Conservation (phyloP, 106 monocot genomes). For the Amphibolis antarctica region DNA sequence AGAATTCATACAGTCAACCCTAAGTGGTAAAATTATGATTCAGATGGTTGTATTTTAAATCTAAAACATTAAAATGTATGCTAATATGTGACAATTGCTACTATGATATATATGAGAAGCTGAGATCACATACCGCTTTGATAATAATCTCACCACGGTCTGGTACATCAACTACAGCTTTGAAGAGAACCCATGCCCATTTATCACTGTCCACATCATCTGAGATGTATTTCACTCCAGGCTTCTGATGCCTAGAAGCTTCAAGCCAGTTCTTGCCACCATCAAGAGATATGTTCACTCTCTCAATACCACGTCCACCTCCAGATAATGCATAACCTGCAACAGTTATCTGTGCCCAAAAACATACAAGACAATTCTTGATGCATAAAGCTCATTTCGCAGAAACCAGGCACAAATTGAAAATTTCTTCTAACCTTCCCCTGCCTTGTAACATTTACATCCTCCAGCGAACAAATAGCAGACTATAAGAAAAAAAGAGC, state of each 20-base stretch:
- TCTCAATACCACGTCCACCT: slow-evolving; percentile 90
- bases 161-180: slow-evolving; percentile 12
- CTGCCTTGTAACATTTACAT: slow-evolving; percentile 36
- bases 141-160: slow-evolving; percentile 4
- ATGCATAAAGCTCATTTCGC: background rate
- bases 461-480: slow-evolving; percentile 89
- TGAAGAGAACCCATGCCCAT: slow-evolving; percentile 28
- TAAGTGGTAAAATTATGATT: too few species aligned
- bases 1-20: too few species aligned
- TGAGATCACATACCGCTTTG: slow-evolving; percentile 13
- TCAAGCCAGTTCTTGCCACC: slow-evolving; percentile 27
- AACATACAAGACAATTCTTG: background rate
- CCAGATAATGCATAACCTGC: slow-evolving; percentile 44
- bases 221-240: slow-evolving; percentile 5
- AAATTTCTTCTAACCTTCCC: slow-evolving; percentile 34
- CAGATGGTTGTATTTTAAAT: too few species aligned
- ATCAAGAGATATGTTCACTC: slow-evolving; percentile 79
- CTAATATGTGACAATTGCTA: too few species aligned
- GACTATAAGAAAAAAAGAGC: slow-evolving; percentile 22
- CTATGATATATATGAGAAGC: background rate
- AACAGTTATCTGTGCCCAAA: slow-evolving; percentile 6
- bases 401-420: background rate
- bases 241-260: slow-evolving; percentile 17
- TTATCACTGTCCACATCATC: slow-evolving; percentile 10
- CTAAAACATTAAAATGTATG: too few species aligned